Evolutionary conservation across 495 filamentous ascomycete species (phyloP).

Genomic region (Endocarpon pusillum): DNA sequence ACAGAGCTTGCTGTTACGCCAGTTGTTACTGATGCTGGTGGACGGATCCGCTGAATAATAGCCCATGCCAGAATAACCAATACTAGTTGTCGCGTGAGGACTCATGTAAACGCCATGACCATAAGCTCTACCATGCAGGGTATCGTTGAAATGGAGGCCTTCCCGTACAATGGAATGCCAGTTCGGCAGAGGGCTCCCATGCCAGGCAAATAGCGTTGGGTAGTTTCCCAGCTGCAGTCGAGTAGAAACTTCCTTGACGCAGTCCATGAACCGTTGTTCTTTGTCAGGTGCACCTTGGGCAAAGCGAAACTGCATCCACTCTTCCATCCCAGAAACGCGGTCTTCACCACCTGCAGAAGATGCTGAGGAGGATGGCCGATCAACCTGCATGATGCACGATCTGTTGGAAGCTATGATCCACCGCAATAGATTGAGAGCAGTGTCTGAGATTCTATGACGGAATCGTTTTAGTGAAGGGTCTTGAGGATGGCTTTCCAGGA

Average conservation of each 20-base stretch:
- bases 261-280: constrained; percentile 59
- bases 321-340: constrained; percentile 44
- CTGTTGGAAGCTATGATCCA: constrained; percentile 90
- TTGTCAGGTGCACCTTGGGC: constrained; percentile 84
- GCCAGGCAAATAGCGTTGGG: constrained; percentile 70
- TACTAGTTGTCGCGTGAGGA: constrained; percentile 35
- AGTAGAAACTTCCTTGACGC: constrained; percentile 32
- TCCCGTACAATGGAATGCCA: constrained; percentile 86
- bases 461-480: constrained; percentile 37
- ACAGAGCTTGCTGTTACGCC: constrained; percentile 48
- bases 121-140: constrained; percentile 45
- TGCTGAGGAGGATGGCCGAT: neutral
- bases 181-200: constrained; percentile 59
- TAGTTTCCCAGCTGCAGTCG: constrained; percentile 21
- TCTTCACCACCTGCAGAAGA: constrained; percentile 20
- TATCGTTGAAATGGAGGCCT: constrained; percentile 55
- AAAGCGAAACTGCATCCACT: constrained; percentile 70
- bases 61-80: constrained; percentile 29
- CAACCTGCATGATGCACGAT: constrained; percentile 57
- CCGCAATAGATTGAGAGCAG: constrained; percentile 51
- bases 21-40: too few relatives aligned
- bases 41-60: neutral
- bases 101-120: constrained; percentile 79
- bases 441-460: constrained; percentile 43
- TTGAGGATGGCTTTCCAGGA: constrained; percentile 26